Evolutionary conservation across 495 filamentous ascomycete species (phyloP), one percentile per base, ranked within the genome.

Genomic region (Aspergillus affinis): DNA sequence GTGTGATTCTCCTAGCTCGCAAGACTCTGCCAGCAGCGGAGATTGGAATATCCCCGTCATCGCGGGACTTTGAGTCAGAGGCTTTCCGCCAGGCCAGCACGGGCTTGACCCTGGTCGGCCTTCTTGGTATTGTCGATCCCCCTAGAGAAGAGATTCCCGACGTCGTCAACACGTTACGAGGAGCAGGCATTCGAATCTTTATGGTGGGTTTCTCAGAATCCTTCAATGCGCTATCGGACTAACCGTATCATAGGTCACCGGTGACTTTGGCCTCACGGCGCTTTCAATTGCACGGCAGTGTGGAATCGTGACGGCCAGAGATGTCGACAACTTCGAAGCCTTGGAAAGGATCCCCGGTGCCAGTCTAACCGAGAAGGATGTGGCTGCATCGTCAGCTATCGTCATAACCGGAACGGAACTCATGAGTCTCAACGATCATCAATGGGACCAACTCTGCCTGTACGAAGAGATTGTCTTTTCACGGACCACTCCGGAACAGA

Each of bases 401-500:
- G 44, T 66, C 2, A 30, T 72, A 19, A 85, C 77, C 57, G 87
- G 86, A 0, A 71, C 82, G 0, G 85, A 89, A 48, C 61, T 89
- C 6, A 76, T 85, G n/a, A 72, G 70, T n/a, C 74, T 89, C 0
- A 83, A 83, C 41, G 73, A 83, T 13, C 57, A 75, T 21, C 82
- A 87, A 59, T 88, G 85, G 86, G 76, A 81, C 20, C 70, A 75
- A 51, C 69, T 88, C 4, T 82, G 79, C 46, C 59, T 68, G n/a
- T 88, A 87, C 55, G 69, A 81, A 15, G 86, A 87, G 57, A 83
- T 88, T n/a, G 84, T 89, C 41, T 90, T 90, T 64, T 83, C 87
- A 9, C 78, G 87, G 0, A 90, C 88, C 4, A 90, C 86, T 0
- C 87, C 88, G 0, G 86, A 90, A 63, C 88, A 90, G 62, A 91